Conservation (phyloP, 768 basidiomycete genomes). For the Trametes sanguinea region DNA sequence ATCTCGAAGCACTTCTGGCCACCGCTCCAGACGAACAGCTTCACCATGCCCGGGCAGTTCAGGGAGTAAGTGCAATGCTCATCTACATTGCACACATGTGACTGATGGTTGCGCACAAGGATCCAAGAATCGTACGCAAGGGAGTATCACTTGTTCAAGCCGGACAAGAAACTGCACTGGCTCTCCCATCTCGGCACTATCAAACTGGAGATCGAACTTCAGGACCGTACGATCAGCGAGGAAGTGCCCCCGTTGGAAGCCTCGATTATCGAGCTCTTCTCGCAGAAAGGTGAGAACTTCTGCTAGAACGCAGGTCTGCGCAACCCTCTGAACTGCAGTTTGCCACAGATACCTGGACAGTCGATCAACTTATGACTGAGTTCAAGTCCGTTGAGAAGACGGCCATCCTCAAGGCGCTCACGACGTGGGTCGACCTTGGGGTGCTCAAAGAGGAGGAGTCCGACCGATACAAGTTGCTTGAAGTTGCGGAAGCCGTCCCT, state of each 20-base stretch:
- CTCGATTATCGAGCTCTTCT: slow-evolving; percentile 86
- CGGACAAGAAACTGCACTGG: slow-evolving; percentile 90
- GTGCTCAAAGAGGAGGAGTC: slow-evolving; percentile 72
- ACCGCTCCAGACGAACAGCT: slow-evolving; percentile 65
- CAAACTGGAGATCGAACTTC: slow-evolving; percentile 75
- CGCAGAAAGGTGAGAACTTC: slow-evolving; percentile 52
- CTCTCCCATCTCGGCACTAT: slow-evolving; percentile 88
- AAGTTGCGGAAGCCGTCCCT: slow-evolving; percentile 53
- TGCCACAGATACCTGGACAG: slow-evolving; percentile 63
- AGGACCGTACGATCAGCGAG: slow-evolving; percentile 73
- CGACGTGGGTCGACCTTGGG: slow-evolving; percentile 83
- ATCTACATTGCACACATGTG: neutral
- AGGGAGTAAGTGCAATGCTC: slow-evolving; percentile 52
- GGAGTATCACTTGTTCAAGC: slow-evolving; percentile 82
- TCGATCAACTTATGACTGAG: slow-evolving; percentile 63
- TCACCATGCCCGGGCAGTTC: slow-evolving; percentile 86
- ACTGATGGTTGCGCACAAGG: slow-evolving; percentile 38
- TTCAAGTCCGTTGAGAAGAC: slow-evolving; percentile 68
- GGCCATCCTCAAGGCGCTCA: slow-evolving; percentile 69
- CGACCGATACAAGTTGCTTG: slow-evolving; percentile 64
- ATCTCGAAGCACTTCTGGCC: slow-evolving; percentile 98
- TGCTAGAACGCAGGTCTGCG: neutral
- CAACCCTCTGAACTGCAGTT: neutral
- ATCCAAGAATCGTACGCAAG: slow-evolving; percentile 75
- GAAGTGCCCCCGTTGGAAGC: slow-evolving; percentile 90